Percentiles rank a stretch among this genome's conserved stretches.
phyloP scores from a whole-genome alignment of 2,329 filamentous ascomycete species.

The Monilinia laxa region DNA sequence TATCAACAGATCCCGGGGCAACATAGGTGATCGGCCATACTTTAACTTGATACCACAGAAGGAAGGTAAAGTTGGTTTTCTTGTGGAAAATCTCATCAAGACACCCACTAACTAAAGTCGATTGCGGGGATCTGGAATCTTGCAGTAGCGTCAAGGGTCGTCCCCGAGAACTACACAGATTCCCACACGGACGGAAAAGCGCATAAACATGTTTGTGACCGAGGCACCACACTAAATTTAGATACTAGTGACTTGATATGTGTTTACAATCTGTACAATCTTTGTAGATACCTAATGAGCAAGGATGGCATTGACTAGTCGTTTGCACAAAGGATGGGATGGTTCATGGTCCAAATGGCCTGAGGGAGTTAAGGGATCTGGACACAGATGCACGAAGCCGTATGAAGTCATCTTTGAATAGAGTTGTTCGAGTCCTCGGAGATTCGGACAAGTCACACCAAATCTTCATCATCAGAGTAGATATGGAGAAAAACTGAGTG shows the following conservation, averaged over 20 bases:
- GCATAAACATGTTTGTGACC: constrained; percentile 13
- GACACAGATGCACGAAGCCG: background rate
- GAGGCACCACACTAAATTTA: constrained; percentile 11
- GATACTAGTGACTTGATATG: constrained; percentile 16
- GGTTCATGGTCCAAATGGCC: background rate
- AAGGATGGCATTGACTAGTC: constrained; percentile 12
- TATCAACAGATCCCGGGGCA: background rate
- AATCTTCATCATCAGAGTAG: background rate
- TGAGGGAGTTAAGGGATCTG: background rate
- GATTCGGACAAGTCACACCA: background rate
- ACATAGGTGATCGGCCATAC: background rate
- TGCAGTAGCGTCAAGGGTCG: constrained; percentile 9
- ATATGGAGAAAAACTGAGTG: background rate
- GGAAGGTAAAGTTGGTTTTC: constrained; percentile 2
- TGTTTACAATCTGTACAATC: background rate
- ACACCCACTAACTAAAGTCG: constrained; percentile 5
- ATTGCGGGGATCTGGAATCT: constrained; percentile 14
- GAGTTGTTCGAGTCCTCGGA: background rate
- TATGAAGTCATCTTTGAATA: background rate
- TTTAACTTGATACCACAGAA: background rate
- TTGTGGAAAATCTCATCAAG: background rate
- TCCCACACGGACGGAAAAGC: constrained; percentile 8
- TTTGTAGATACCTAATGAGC: constrained; percentile 3
- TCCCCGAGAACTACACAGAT: constrained; percentile 9
- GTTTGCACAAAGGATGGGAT: constrained; percentile 7